These are phyloP conservation scores for Lepiota subincarnata DNA, from an alignment of 768 basidiomycete species.

Conservation along the genomic window DNA sequence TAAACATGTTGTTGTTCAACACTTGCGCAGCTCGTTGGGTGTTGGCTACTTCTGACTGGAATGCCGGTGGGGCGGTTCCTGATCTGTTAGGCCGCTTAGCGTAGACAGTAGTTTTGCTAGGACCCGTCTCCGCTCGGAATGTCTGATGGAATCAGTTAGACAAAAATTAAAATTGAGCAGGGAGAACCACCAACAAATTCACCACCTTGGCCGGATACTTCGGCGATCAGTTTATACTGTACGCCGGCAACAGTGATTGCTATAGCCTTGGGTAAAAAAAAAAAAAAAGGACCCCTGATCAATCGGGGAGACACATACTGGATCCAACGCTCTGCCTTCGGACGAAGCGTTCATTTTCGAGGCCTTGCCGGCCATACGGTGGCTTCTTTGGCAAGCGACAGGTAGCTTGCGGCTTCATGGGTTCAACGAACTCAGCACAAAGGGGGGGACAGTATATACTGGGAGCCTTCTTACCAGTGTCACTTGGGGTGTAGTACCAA, in stretches of 20 bases:
- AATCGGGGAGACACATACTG: not conserved
- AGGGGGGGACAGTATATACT: too few species aligned
- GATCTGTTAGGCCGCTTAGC: not conserved
- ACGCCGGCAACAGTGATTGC: not conserved
- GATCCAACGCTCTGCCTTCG: not conserved
- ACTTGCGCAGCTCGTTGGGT: not conserved
- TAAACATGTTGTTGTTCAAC: not conserved
- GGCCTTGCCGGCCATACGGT: too few species aligned
- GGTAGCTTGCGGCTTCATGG: too few species aligned
- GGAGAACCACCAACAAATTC: not conserved
- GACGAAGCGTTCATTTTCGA: not conserved
- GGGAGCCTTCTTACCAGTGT: too few species aligned
- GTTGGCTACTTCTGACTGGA: not conserved
- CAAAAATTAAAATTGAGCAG: too few species aligned
- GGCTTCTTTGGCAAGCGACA: too few species aligned
- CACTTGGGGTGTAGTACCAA: too few species aligned
- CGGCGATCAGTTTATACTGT: not conserved
- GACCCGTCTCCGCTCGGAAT: not conserved
- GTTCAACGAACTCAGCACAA: too few species aligned
- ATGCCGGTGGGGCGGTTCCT: not conserved
- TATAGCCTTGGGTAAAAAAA: not conserved
- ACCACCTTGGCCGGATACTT: not conserved
- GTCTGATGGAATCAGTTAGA: not conserved
- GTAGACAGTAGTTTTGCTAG: not conserved
- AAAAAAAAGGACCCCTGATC: too few species aligned